phyloP scores from a whole-genome alignment of 331 rosid species.

The Quercus tomentella region DNA sequence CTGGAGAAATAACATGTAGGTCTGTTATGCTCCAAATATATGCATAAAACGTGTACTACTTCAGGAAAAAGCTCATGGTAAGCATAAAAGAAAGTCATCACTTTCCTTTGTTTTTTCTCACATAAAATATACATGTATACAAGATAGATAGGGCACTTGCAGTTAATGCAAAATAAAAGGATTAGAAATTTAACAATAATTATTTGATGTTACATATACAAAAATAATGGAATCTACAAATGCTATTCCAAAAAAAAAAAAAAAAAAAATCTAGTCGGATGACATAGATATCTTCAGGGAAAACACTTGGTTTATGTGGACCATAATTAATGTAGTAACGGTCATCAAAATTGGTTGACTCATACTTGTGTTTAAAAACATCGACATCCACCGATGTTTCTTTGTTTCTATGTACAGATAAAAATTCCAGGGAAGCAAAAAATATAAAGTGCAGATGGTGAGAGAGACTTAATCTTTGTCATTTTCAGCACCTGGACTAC shows the following conservation, averaged over 20 bases:
- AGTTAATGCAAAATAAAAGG: neutral
- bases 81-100: neutral
- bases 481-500: slow-evolving; percentile 37
- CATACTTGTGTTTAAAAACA: neutral
- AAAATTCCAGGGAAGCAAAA: slow-evolving; percentile 17
- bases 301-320: no score
- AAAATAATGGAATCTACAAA: neutral
- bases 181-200: neutral
- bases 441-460: slow-evolving; percentile 8
- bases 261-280: neutral
- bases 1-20: no score
- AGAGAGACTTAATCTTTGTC: slow-evolving; percentile 36
- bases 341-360: neutral
- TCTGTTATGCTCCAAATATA: neutral
- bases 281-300: neutral
- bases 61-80: neutral
- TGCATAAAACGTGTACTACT: neutral
- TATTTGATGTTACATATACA: neutral
- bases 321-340: neutral
- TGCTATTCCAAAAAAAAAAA: neutral
- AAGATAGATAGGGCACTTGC: no score
- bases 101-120: neutral
- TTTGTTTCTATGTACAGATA: slow-evolving; percentile 19
- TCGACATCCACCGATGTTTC: neutral
- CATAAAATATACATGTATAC: neutral